Conservation (phyloP, 1,139 yeast species). For the Saccharomyces hybrid region DNA sequence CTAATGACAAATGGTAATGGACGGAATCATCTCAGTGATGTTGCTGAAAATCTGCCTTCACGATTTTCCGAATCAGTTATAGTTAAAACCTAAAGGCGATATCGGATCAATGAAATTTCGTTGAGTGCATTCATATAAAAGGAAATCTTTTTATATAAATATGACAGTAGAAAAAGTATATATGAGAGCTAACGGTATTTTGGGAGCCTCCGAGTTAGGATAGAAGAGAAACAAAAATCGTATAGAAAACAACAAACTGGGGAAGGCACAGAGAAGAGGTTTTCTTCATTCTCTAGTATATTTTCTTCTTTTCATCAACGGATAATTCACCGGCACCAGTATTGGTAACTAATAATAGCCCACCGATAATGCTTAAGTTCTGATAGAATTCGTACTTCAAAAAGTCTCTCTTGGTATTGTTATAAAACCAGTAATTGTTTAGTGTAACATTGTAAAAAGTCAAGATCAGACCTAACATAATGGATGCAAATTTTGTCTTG, state of each 20-base stretch:
- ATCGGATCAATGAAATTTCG: background rate
- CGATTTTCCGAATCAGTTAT: too few species aligned
- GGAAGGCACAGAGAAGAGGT: background rate
- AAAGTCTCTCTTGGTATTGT: slow-evolving; percentile 69
- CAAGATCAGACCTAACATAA: slow-evolving; percentile 64
- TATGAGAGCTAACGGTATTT: background rate
- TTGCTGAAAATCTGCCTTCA: too few species aligned
- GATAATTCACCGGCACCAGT: slow-evolving; percentile 96
- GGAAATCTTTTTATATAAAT: background rate
- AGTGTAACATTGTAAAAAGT: slow-evolving; percentile 68
- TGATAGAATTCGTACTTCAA: slow-evolving; percentile 91
- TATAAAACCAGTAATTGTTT: slow-evolving; percentile 85
- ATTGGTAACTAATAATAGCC: slow-evolving; percentile 79
- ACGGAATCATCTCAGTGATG: too few species aligned
- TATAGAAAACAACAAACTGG: background rate
- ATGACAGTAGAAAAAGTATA: background rate
- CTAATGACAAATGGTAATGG: background rate
- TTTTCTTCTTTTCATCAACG: slow-evolving; percentile 92
- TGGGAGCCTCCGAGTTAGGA: background rate
- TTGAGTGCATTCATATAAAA: background rate
- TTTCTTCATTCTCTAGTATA: slow-evolving; percentile 42
- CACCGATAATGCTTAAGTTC: slow-evolving; percentile 91
- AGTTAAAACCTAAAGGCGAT: background rate
- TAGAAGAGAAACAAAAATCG: background rate
- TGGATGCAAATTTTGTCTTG: slow-evolving; percentile 87